Base-by-base conservation (phyloP, 805 yeast species). In the Monosporozyma unispora region DNA sequence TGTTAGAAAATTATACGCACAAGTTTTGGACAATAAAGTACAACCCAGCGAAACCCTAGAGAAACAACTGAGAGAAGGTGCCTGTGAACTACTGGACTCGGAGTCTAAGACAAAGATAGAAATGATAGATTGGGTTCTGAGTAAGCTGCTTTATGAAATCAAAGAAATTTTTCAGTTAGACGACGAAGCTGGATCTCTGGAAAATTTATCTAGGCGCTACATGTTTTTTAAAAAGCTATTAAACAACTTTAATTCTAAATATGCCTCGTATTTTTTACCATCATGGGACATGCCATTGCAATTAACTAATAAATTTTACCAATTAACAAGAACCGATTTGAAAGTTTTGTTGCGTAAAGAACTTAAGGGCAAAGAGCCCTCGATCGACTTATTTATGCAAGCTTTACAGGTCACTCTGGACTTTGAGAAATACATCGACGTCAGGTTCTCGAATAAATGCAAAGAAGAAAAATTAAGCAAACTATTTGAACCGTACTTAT, bases 111-210 rank as follows among this genome's bases (percentile, higher is more conserved):
- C 80, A 52, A 76, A 73, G 45, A 78, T 78, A 46, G 79, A 81
- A 58, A 71, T 91, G 44, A 67, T 80, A 8, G 78, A 75, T 44
- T 87, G 95, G 91, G 87, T 84, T 64, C 77, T 85, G 52, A 73
- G 73, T 28, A 73, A 73, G 33, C 81, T 84, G 53, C 71, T 93
- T 48, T 77, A 77, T 58, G 98, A 91, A 58, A 80, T 91, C 42
- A 76, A 76, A 33, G 70, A 79, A 21, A 87, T 93, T 10, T 93
- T 93, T 68, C 77, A 80, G 48, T 73, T 81, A 9, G 74, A 80
- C 12, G 97, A 89, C 57, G 99, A 93, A 67, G 99, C 99, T 0
- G 97, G 97, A 0, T 84, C 95, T 4, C 69, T 93, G 52, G 99
- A 93, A 51, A 93, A 93, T 65, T 68, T 93, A 47, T 76, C 80